Conservation (phyloP, 2,329 filamentous ascomycete species). For the Zymoseptoria passerinii region DNA sequence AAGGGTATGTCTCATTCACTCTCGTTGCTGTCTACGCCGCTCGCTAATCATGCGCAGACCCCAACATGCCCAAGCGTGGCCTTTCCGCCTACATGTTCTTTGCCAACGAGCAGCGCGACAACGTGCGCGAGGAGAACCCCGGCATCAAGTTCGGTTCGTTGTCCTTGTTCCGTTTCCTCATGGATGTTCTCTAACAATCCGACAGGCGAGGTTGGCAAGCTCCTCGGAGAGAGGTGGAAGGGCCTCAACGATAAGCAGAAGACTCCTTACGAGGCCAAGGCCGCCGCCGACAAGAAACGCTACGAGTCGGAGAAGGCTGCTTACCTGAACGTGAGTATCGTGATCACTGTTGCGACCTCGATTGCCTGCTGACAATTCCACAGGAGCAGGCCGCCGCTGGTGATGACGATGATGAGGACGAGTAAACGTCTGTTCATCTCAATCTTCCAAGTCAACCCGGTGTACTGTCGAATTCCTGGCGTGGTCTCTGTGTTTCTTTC, state of each 20-base stretch:
- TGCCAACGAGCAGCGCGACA: conserved; percentile 97
- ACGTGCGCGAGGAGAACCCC: conserved; percentile 96
- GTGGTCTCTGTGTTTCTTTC: conserved; percentile 3
- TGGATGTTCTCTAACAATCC: conserved; percentile 2
- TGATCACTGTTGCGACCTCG: not conserved
- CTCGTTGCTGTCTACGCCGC: conserved; percentile 4
- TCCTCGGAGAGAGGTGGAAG: conserved; percentile 99
- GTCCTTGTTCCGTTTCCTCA: not conserved
- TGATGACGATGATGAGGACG: conserved; percentile 33
- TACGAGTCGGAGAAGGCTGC: conserved; percentile 97
- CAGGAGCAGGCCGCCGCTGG: conserved; percentile 19
- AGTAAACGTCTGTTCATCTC: conserved; percentile 16
- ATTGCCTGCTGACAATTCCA: conserved; percentile 13
- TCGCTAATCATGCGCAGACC: conserved; percentile 51
- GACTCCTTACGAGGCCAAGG: conserved; percentile 91
- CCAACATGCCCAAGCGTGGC: conserved; percentile 97
- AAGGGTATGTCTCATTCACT: conserved; percentile 48
- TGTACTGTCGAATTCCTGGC: conserved; percentile 3
- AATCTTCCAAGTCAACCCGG: not conserved
- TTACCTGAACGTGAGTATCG: conserved; percentile 64
- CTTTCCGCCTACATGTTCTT: conserved; percentile 99
- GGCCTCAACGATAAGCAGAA: conserved; percentile 87
- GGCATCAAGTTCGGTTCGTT: conserved; percentile 85
- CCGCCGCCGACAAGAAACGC: conserved; percentile 94
- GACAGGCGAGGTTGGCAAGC: conserved; percentile 87